Percentiles rank a stretch among this genome's conserved stretches.
These are phyloP conservation scores for Fusarium miscanthi DNA, from an alignment of 2,329 filamentous ascomycete genomes.

Conservation along the genomic window DNA sequence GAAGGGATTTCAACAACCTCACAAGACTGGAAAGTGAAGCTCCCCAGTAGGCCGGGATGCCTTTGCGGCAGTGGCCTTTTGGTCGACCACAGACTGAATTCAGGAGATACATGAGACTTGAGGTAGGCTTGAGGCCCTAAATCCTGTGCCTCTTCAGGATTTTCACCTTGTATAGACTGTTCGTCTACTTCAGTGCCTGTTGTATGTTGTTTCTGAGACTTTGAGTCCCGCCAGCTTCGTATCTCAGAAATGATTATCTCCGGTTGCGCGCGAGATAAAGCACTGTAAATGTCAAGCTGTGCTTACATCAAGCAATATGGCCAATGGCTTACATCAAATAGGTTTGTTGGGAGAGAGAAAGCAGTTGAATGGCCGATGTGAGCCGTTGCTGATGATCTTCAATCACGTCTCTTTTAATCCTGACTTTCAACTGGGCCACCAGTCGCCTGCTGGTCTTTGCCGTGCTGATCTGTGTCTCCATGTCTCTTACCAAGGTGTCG, in stretches of 20 bases:
- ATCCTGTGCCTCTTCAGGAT: too few relatives aligned
- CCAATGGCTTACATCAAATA: constrained; percentile 10
- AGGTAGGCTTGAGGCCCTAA: too few relatives aligned
- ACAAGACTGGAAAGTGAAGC: not conserved
- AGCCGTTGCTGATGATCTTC: constrained; percentile 16
- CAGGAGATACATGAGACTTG: not conserved
- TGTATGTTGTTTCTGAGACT: too few relatives aligned
- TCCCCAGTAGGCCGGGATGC: not conserved
- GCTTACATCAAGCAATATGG: accelerated
- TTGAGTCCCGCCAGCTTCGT: not conserved
- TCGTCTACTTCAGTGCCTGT: too few relatives aligned
- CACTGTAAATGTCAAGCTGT: not conserved
- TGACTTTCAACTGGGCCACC: not conserved
- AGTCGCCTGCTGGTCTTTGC: not conserved
- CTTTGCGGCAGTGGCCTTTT: not conserved
- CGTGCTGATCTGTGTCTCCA: constrained; percentile 10
- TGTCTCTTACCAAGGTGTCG: not conserved
- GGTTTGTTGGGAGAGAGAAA: constrained; percentile 17
- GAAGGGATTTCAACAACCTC: not conserved
- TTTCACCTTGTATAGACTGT: too few relatives aligned
- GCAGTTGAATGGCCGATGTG: not conserved
- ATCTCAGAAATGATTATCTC: constrained; percentile 8
- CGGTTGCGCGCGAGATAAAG: constrained; percentile 7
- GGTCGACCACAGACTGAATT: not conserved
- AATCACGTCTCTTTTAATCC: constrained; percentile 11